These are phyloP conservation scores for Inosperma sp. DNA, from an alignment of 768 basidiomycete genomes.

Conservation along the genomic window DNA sequence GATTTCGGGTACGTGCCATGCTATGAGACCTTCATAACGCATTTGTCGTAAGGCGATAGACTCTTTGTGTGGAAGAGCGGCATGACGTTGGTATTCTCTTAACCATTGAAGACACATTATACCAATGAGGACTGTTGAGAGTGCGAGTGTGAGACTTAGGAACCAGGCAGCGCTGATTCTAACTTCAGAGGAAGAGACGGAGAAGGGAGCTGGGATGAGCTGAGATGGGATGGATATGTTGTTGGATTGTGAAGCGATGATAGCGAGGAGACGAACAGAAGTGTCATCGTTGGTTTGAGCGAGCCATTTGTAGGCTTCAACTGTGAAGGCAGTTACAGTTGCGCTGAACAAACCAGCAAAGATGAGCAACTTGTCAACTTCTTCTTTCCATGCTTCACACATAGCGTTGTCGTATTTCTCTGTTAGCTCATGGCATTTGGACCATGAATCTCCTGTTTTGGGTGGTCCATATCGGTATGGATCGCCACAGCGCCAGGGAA, in stretches of 20 bases:
- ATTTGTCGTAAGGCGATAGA: constrained; percentile 26
- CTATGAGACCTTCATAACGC: constrained; percentile 24
- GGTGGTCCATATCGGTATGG: constrained; percentile 17
- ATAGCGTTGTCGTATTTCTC: constrained; percentile 28
- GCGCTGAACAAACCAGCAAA: constrained; percentile 30
- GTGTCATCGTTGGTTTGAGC: constrained; percentile 19
- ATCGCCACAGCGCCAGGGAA: constrained; percentile 22
- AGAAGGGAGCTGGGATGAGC: constrained; percentile 10
- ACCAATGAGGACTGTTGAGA: constrained; percentile 25
- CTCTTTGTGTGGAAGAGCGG: constrained; percentile 24
- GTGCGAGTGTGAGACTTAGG: constrained; percentile 23
- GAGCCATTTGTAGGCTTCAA: constrained; percentile 28
- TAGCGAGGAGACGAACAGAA: constrained; percentile 16
- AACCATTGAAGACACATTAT: constrained; percentile 28
- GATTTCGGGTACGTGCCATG: constrained; percentile 26
- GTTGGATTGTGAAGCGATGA: constrained; percentile 14
- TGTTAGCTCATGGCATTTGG: constrained; percentile 21
- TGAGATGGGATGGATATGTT: constrained; percentile 6
- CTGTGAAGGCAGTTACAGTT: constrained; percentile 24
- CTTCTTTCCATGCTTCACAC: constrained; percentile 30
- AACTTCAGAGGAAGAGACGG: constrained; percentile 18
- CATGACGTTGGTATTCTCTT: constrained; percentile 25
- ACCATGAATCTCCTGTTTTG: constrained; percentile 23
- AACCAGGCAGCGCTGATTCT: constrained; percentile 26
- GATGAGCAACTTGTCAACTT: constrained; percentile 29